Conservation (phyloP, 2,329 filamentous ascomycete genomes). For the Plenodomus biglobosus region DNA sequence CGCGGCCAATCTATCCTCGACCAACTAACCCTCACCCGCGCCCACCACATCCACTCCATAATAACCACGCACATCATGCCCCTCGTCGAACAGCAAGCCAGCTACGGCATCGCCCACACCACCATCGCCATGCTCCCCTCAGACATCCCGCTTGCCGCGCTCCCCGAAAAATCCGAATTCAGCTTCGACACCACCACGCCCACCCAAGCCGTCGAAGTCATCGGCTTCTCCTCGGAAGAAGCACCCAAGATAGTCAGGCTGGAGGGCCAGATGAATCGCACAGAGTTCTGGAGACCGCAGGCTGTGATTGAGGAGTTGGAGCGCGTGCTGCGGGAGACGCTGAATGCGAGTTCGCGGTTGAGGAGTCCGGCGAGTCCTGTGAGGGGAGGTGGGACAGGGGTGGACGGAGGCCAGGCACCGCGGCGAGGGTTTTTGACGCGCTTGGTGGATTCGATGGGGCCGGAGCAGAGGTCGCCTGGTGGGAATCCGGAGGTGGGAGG, state of each 20-base stretch:
- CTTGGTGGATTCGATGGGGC: constrained; percentile 22
- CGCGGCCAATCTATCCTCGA: constrained; percentile 37
- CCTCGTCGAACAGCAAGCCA: constrained; percentile 43
- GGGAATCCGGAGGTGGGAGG: constrained; percentile 26
- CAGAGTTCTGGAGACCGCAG: constrained; percentile 49
- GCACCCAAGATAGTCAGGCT: constrained; percentile 46
- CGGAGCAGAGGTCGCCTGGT: constrained; percentile 21
- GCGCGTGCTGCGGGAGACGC: constrained; percentile 31
- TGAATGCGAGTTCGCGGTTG: constrained; percentile 29
- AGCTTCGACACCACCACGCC: constrained; percentile 26
- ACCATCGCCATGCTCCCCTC: constrained; percentile 51
- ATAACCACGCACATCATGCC: constrained; percentile 47
- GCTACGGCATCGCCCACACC: constrained; percentile 48
- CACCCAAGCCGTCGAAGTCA: constrained; percentile 35
- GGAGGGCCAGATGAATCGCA: constrained; percentile 43
- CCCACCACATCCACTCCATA: constrained; percentile 44
- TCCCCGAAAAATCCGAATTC: constrained; percentile 33
- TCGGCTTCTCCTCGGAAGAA: constrained; percentile 46
- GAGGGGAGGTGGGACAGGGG: neutral
- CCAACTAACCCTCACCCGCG: constrained; percentile 45
- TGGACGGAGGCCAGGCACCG: constrained; percentile 5
- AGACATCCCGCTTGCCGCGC: constrained; percentile 36
- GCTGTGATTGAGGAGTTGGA: constrained; percentile 48
- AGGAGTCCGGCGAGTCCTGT: constrained; percentile 7
- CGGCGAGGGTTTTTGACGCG: constrained; percentile 26